Percentiles rank a stretch among this genome's conserved stretches.
phyloP scores from a whole-genome alignment of 164 flowering plant genomes.

The Aristolochia contorta region DNA sequence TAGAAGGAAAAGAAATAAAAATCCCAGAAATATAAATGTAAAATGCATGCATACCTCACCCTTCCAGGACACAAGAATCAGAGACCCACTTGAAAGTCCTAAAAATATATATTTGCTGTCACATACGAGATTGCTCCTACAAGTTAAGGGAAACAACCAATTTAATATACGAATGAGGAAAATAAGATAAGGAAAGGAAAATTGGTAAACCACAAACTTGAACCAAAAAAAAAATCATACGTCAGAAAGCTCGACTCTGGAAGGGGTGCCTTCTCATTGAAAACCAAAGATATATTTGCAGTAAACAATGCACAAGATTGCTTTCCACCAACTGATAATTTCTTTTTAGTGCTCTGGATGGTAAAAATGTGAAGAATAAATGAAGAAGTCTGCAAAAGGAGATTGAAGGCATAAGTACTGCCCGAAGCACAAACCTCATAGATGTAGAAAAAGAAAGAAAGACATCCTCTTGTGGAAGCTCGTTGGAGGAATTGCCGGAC shows the following conservation, averaged over 20 bases:
- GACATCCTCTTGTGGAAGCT: too few relatives aligned
- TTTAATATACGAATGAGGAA: background rate
- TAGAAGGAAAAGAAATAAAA: background rate
- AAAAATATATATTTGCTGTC: conserved; percentile 70
- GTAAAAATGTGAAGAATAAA: conserved; percentile 75
- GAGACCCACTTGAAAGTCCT: conserved; percentile 85
- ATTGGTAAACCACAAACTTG: background rate
- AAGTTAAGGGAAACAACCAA: too few relatives aligned
- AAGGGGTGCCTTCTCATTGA: conserved; percentile 78
- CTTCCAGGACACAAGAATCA: conserved; percentile 85
- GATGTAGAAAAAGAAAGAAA: too few relatives aligned
- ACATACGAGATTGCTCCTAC: conserved; percentile 89
- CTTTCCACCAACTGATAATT: conserved; percentile 74
- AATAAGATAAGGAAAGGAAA: background rate
- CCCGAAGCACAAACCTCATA: too few relatives aligned
- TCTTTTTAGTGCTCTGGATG: conserved; percentile 63
- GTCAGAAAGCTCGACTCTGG: conserved; percentile 42
- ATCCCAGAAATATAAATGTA: background rate
- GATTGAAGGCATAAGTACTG: background rate
- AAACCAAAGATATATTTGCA: conserved; percentile 54
- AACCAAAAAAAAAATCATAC: conserved; percentile 36
- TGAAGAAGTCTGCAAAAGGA: conserved; percentile 73
- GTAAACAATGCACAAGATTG: conserved; percentile 68
- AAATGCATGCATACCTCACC: conserved; percentile 65
- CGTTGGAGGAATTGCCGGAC: too few relatives aligned